A percentile compares a stretch with the other conserved stretches of the same genome.
Conservation (phyloP, 345 rosid species). For the Rhizophora apiculata region DNA sequence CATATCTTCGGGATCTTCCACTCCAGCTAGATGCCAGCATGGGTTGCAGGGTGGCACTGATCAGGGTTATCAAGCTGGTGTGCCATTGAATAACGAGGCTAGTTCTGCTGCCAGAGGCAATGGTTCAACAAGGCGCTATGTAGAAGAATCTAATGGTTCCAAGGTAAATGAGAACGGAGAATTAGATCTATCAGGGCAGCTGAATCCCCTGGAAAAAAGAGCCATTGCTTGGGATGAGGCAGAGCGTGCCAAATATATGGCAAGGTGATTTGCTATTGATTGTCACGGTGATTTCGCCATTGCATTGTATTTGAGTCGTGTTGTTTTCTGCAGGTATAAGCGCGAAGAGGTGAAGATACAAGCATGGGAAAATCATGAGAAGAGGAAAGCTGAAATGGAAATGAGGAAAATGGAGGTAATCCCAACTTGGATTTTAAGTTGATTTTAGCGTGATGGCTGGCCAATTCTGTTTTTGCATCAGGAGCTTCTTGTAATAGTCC, state of each 20-base stretch:
- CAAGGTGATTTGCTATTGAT: slow-evolving; percentile 48
- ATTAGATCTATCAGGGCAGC: slow-evolving; percentile 33
- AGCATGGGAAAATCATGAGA: slow-evolving; percentile 93
- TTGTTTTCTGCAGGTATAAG: slow-evolving; percentile 55
- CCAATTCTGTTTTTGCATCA: slow-evolving; percentile 7
- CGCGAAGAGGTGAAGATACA: slow-evolving; percentile 92
- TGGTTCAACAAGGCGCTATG: slow-evolving; percentile 7
- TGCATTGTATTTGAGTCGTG: slow-evolving; percentile 3
- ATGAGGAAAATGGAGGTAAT: slow-evolving; percentile 89
- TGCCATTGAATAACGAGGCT: slow-evolving; percentile 17
- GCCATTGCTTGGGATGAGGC: slow-evolving; percentile 95
- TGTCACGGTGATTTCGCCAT: not conserved
- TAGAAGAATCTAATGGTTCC: slow-evolving; percentile 20
- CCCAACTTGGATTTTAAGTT: not conserved
- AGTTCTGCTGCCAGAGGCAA: slow-evolving; percentile 20
- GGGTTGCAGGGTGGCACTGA: slow-evolving; percentile 21
- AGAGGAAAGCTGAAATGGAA: slow-evolving; percentile 92
- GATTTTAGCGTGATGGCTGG: not conserved
- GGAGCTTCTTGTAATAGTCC: not conserved
- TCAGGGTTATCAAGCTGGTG: slow-evolving; percentile 23
- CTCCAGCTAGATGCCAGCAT: slow-evolving; percentile 58
- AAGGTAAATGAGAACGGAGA: slow-evolving; percentile 18
- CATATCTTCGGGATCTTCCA: slow-evolving; percentile 65
- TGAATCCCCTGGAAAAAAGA: slow-evolving; percentile 59
- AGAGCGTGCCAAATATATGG: slow-evolving; percentile 85